phyloP scores from a whole-genome alignment of 2,329 filamentous ascomycete species.

The Aspergillus quadrilineatus region DNA sequence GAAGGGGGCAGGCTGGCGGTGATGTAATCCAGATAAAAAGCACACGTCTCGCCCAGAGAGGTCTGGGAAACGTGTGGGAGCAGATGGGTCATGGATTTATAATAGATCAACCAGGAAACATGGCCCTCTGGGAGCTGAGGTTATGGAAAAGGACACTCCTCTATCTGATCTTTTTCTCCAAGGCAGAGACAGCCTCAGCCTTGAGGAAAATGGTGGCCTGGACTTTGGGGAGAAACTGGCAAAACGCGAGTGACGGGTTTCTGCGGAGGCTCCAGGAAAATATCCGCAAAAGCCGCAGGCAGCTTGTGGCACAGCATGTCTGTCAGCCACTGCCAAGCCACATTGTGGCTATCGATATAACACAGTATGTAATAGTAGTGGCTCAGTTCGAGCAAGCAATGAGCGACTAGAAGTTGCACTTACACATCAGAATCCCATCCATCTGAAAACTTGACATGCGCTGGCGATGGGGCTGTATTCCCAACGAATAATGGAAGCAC shows the following conservation, averaged over 20 bases:
- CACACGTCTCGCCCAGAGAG: conserved; percentile 42
- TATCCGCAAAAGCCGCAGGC: too few relatives aligned
- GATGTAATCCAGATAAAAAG: conserved; percentile 39
- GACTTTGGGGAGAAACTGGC: background rate
- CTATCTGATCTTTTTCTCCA: conserved; percentile 11
- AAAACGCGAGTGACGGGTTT: background rate
- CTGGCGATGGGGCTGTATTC: too few relatives aligned
- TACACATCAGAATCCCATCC: too few relatives aligned
- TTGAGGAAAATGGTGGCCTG: background rate
- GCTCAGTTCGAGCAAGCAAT: too few relatives aligned
- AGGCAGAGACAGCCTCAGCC: conserved; percentile 18
- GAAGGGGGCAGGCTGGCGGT: conserved; percentile 32
- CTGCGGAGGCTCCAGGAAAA: background rate
- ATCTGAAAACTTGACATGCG: too few relatives aligned
- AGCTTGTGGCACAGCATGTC: too few relatives aligned
- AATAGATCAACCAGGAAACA: background rate
- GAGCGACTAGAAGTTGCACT: too few relatives aligned
- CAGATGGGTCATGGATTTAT: conserved; percentile 41
- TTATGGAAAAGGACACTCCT: conserved; percentile 25
- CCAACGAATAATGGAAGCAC: too few relatives aligned
- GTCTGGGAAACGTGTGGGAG: conserved; percentile 38
- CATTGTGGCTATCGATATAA: too few relatives aligned
- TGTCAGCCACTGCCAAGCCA: too few relatives aligned
- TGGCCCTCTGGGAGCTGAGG: conserved; percentile 10
- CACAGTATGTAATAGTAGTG: too few relatives aligned